Evolutionary conservation across 2,329 filamentous ascomycete genomes (phyloP), one percentile per base, ranked within the genome.

Genomic region (Neoarthrinium moseri): DNA sequence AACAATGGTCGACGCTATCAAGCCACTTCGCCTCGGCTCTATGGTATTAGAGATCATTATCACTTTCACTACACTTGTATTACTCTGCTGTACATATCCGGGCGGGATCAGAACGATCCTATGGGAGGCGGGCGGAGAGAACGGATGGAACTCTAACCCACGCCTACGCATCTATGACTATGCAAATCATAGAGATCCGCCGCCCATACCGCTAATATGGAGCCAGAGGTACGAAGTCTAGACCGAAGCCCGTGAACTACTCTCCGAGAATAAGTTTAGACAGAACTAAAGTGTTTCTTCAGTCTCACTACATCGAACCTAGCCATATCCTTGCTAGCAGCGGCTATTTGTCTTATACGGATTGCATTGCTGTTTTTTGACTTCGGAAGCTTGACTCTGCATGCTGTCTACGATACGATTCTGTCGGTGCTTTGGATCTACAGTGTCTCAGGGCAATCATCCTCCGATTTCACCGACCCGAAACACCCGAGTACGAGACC

Each of bases 131-230:
- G 54, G 52, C 11, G 54, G 54, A 11, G 46, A 50, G 24, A 50
- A 47, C 13, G 54, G 51, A 10, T 55, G 54, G 53, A 56, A 56
- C 30, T 56, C 54, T 13, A 52, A 56, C 40, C 54, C 53, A 6
- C 45, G 39, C 18, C 42, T 54, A 11, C 48, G 53, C 6, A 52
- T 55, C 12, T 56, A 56, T 47, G 53, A 52, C 12, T 56, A 54
- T 20, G 53, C 54, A 24, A 56, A 56, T 39, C 50, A 56, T 17
- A 17, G 50, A 15, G 45, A 54, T 15, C 47, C 49, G 7, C 43
- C 52, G 13, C 41, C 45, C 36, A 51, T 54, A 22, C 51, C 51
- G 5, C 30, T 51, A 10, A 45, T 54, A 24, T 53, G 52, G 52
- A 45, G 34, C 22, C 50, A 53, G 38, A 46, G 47, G 52, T 46